A percentile compares a stretch with the other conserved stretches of the same genome.
Conservation (phyloP, 78 protist species). For the Dictyostelium intermedium region DNA sequence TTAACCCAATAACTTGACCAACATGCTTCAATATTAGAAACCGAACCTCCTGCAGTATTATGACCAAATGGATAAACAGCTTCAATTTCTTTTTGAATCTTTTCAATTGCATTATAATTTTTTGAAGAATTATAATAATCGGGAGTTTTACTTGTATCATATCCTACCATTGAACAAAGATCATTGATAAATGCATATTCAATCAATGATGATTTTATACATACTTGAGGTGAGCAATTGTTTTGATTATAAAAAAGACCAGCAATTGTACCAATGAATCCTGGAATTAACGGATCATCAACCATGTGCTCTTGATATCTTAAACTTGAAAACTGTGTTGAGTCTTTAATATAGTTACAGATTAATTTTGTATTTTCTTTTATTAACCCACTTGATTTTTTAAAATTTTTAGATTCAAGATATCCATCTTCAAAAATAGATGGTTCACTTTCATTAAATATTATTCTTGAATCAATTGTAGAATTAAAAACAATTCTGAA, state of each 20-base stretch:
- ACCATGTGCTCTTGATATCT: not conserved
- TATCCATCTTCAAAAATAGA: not conserved
- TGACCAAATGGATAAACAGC: not conserved
- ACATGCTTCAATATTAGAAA: conserved; percentile 8
- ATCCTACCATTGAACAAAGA: not conserved
- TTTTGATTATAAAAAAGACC: not conserved
- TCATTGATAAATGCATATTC: not conserved
- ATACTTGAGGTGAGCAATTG: not conserved
- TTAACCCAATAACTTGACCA: conserved; percentile 1
- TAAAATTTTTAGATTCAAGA: not conserved
- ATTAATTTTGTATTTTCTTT: not conserved
- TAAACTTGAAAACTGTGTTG: not conserved
- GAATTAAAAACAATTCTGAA: not conserved
- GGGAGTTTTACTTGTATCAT: not conserved
- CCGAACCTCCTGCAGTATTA: not conserved
- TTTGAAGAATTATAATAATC: not conserved
- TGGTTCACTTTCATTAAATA: not conserved
- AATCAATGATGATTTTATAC: not conserved
- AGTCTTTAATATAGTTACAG: not conserved
- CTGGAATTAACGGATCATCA: not conserved
- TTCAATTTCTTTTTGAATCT: not conserved
- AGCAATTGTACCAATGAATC: not conserved
- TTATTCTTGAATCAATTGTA: not conserved
- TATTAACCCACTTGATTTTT: not conserved
- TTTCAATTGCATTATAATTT: not conserved